Evolutionary conservation across 192 early-diverging fungal species (phyloP).

Genomic region (Coemansia sp.): DNA sequence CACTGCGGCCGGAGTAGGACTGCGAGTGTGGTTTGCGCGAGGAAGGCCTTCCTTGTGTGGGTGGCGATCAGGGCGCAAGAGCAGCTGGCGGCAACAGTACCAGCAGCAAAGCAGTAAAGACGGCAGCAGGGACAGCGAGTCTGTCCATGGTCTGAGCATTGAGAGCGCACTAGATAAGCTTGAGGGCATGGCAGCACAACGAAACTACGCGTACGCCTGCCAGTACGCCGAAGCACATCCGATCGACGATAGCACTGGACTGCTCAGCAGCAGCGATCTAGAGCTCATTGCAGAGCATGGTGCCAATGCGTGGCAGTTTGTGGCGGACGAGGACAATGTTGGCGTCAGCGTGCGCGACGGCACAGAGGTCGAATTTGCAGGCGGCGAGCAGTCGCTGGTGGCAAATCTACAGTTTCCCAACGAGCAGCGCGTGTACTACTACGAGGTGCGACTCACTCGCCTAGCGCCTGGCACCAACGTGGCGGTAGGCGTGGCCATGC

Average conservation of each 20-base stretch:
- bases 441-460: conserved; percentile 51
- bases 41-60: conserved; percentile 10
- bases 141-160: conserved; percentile 28
- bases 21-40: conserved; percentile 18
- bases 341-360: conserved; percentile 28
- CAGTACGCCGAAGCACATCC: conserved; percentile 60
- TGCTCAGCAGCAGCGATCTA: conserved; percentile 27
- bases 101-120: conserved; percentile 8
- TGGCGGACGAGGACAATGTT: conserved; percentile 18
- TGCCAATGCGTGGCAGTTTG: conserved; percentile 48
- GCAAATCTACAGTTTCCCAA: conserved; percentile 53
- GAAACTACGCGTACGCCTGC: conserved; percentile 44
- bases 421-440: conserved; percentile 54
- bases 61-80: not conserved
- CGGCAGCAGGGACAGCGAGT: conserved; percentile 20
- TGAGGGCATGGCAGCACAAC: conserved; percentile 26
- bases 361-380: conserved; percentile 43
- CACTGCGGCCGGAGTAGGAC: not conserved
- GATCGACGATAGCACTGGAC: conserved; percentile 44
- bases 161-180: conserved; percentile 36
- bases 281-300: conserved; percentile 48
- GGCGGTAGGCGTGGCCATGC: conserved; percentile 68
- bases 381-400: conserved; percentile 42
- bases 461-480: conserved; percentile 63
- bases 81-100: not conserved